Conservation (phyloP, 2,329 filamentous ascomycete genomes). For the Fusarium sp. region DNA sequence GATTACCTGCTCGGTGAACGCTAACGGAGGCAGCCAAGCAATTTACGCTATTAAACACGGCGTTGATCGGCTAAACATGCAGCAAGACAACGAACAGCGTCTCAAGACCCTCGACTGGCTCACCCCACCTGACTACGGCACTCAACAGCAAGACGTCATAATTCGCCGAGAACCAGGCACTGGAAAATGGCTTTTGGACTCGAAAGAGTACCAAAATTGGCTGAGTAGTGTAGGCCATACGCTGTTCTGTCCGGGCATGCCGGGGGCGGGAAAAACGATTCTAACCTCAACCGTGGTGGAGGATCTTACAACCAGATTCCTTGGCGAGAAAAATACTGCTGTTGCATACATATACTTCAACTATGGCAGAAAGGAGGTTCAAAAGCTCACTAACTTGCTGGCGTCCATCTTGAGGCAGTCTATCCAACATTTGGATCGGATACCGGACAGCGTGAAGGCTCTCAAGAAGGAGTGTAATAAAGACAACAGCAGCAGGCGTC, state of each 20-base stretch:
- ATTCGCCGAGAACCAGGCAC: neutral
- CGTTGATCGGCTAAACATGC: neutral
- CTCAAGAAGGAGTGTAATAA: neutral
- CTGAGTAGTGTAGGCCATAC: neutral
- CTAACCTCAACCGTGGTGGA: neutral
- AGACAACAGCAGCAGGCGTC: neutral
- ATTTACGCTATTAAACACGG: neutral
- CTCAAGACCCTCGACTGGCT: neutral
- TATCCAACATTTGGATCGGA: no score
- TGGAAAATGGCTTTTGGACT: neutral
- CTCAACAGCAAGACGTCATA: neutral
- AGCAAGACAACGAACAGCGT: neutral
- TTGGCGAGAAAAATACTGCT: neutral
- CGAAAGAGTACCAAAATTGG: neutral
- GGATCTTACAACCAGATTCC: neutral
- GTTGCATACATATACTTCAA: neutral
- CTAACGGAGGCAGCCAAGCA: neutral
- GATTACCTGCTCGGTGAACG: fast-evolving
- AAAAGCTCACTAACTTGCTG: neutral
- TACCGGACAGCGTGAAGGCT: neutral
- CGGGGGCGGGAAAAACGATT: neutral
- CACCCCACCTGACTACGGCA: neutral
- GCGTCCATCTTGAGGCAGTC: neutral
- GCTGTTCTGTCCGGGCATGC: neutral
- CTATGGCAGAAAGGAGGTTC: neutral